Percentiles rank a stretch among this genome's conserved stretches.
Conservation (phyloP, 805 yeast species). For the Kodamaea leandrae region DNA sequence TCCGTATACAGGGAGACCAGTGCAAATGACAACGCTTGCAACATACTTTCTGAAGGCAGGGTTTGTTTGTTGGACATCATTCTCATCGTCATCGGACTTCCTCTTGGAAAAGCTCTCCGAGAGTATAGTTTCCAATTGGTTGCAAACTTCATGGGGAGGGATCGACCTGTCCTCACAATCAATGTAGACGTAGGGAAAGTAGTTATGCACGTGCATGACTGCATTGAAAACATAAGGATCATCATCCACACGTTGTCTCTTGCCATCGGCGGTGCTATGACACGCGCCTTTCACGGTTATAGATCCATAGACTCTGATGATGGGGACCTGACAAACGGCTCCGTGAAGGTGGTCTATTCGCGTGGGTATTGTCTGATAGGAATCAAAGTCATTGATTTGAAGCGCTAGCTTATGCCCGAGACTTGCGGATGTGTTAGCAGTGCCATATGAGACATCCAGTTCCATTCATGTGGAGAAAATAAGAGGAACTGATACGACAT, state of each 20-base stretch:
- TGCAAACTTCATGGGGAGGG: conserved; percentile 36
- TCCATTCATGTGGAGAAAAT: neutral
- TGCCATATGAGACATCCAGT: neutral
- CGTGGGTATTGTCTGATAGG: conserved; percentile 59
- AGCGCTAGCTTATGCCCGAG: conserved; percentile 20
- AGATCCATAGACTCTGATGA: conserved; percentile 75
- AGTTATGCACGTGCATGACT: conserved; percentile 75
- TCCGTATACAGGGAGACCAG: conserved; percentile 83
- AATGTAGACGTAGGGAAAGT: conserved; percentile 76
- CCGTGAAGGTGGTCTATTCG: conserved; percentile 46
- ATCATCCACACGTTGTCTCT: conserved; percentile 2
- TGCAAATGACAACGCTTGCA: conserved; percentile 62
- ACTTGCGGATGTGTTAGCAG: conserved; percentile 1
- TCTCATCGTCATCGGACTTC: conserved; percentile 9
- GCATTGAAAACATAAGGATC: conserved; percentile 23
- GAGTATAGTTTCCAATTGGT: conserved; percentile 45
- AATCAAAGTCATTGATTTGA: conserved; percentile 63
- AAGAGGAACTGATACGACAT: neutral
- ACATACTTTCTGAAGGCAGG: conserved; percentile 38
- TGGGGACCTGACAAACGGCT: conserved; percentile 57
- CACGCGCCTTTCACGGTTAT: conserved; percentile 42
- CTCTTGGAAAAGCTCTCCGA: conserved; percentile 31
- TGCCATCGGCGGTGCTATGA: neutral
- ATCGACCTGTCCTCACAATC: conserved; percentile 48
- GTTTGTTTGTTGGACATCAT: conserved; percentile 1